These are phyloP conservation scores for Borealophlyctis nickersoniae DNA, from an alignment of 192 early-diverging fungal species.

Conservation along the genomic window DNA sequence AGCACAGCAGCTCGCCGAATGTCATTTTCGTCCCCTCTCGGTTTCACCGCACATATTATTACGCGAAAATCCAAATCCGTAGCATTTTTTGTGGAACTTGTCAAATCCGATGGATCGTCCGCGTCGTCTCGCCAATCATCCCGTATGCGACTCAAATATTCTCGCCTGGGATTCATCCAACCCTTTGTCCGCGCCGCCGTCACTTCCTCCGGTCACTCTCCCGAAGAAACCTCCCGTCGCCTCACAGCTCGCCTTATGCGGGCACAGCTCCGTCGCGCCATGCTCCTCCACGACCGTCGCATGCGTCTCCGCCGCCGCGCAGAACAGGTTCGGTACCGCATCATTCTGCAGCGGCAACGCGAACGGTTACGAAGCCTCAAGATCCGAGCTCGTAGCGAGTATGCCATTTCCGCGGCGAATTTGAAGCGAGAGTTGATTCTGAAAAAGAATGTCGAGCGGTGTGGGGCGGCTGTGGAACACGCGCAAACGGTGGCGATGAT, in stretches of 20 bases:
- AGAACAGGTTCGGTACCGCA: conserved; percentile 32
- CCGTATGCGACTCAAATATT: neutral
- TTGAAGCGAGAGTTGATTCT: conserved; percentile 42
- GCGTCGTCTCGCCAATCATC: neutral
- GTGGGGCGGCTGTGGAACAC: conserved; percentile 31
- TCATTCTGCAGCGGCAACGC: conserved; percentile 36
- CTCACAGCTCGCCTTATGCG: conserved; percentile 13
- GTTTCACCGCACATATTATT: neutral
- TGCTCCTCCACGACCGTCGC: conserved; percentile 28
- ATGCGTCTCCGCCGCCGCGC: conserved; percentile 20
- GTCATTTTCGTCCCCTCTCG: neutral
- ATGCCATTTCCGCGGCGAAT: conserved; percentile 33
- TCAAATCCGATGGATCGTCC: neutral
- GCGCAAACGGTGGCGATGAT: conserved; percentile 39
- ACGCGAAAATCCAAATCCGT: conserved; percentile 11
- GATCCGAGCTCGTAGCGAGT: conserved; percentile 38
- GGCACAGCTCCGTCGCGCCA: conserved; percentile 9
- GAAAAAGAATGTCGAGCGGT: conserved; percentile 29
- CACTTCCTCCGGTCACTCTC: neutral
- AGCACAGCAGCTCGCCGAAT: neutral
- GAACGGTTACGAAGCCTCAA: conserved; percentile 34
- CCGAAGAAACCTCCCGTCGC: conserved; percentile 6
- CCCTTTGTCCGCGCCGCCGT: neutral
- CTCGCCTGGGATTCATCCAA: neutral
- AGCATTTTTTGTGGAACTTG: conserved; percentile 10